These are phyloP conservation scores for Priceomyces haplophilus DNA, from an alignment of 805 yeast species.

Conservation along the genomic window DNA sequence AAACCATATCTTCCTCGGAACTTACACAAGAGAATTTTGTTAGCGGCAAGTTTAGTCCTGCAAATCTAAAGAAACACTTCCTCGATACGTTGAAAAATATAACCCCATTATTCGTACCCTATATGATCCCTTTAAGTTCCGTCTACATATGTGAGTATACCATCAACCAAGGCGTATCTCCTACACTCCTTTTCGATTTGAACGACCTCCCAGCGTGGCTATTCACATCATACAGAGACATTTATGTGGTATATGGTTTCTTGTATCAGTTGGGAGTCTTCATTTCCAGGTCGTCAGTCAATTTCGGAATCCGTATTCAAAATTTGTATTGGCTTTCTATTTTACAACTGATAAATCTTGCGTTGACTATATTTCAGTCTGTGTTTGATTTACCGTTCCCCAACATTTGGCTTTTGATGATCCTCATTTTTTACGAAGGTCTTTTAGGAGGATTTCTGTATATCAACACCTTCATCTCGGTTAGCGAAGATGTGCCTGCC, in stretches of 20 bases:
- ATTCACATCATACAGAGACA: conserved; percentile 70
- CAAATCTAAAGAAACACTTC: conserved; percentile 14
- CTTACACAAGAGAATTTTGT: neutral
- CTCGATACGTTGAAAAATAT: conserved; percentile 25
- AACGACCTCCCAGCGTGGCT: conserved; percentile 57
- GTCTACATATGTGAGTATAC: conserved; percentile 86
- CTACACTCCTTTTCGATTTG: conserved; percentile 78
- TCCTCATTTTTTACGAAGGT: conserved; percentile 79
- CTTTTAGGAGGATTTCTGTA: conserved; percentile 87
- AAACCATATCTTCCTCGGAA: neutral
- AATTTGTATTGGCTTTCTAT: conserved; percentile 59
- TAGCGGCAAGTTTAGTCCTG: neutral
- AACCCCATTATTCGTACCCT: conserved; percentile 52
- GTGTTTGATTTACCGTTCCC: conserved; percentile 53
- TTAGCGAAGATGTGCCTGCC: conserved; percentile 54
- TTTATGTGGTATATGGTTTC: conserved; percentile 88
- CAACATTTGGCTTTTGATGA: conserved; percentile 58
- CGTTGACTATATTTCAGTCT: conserved; percentile 62
- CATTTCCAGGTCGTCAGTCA: conserved; percentile 80
- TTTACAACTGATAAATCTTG: conserved; percentile 65
- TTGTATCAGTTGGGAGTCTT: conserved; percentile 91
- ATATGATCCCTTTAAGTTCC: conserved; percentile 77
- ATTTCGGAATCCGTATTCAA: conserved; percentile 54
- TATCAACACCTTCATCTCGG: conserved; percentile 81
- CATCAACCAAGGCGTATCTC: conserved; percentile 89